Base-by-base conservation (phyloP, 352 stramenopile species). In the Phytopythium mirpurense region DNA sequence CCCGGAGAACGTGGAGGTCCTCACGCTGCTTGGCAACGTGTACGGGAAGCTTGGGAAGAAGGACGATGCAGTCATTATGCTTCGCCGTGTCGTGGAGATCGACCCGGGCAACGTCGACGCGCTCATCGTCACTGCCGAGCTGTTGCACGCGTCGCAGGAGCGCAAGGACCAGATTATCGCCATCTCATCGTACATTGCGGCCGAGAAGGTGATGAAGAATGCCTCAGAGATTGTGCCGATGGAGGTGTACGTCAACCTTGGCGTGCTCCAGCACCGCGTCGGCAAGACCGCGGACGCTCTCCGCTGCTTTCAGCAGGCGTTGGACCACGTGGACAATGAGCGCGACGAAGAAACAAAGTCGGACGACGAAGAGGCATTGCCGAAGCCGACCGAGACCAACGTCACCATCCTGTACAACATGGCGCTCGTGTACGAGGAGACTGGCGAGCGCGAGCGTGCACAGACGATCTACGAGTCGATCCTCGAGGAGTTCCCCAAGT, bases 331-430 rank as follows among this genome's bases (percentile, higher is more conserved):
- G 23, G 67, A 77, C 26, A 46, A 31, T 32, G 66, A 83, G 45
- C 42, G 56, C 44, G 65, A 76, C 21, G 71, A 74, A 41, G 71
- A 83, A 41, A 60, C 57, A 23, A 69, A 74, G 29, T 68, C 60
- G 3, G 63, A 67, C 10, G 67, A 79, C 5, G 67, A 72, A 10
- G 67, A 78, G 24, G 46, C 36, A n/a, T 57, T 63, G 3, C 80
- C 80, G 4, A 87, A 72, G 46, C 67, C 81, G 37, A 72, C 68
- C 56, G 65, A 80, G 68, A 66, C 77, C 16, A 97, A 97, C 46
- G 84, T 97, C 18, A 98, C 89, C 27, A 90, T 98, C 64, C 63
- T 96, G 48, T 99, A 98, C 77, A 99, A 99, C 67, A 79, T 98
- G 57, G 95, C 88, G 14, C 76, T 96, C 8, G 80, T 98, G 24